Evolutionary conservation across 2,329 filamentous ascomycete genomes (phyloP).

Genomic region (Pseudocercospora fuligena): DNA sequence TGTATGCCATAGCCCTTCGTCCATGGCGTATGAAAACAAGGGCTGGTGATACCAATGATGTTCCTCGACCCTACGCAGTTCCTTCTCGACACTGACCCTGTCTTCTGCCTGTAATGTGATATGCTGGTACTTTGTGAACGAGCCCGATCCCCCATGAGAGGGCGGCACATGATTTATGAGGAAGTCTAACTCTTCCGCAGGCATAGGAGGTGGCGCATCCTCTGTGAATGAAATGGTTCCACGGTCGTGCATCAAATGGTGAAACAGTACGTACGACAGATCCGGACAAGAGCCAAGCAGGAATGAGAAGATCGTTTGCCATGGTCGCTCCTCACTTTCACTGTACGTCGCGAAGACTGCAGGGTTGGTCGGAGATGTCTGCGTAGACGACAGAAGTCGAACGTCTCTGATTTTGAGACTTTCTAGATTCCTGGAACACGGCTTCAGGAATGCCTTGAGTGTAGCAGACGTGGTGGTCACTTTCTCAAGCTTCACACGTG

Average conservation of each 20-base stretch:
- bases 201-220: constrained; percentile 21
- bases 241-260: constrained; percentile 34
- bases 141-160: constrained; percentile 19
- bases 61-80: constrained; percentile 28
- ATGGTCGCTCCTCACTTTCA: constrained; percentile 27
- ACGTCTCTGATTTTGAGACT: constrained; percentile 40
- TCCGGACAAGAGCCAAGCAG: constrained; percentile 25
- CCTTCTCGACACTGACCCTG: constrained; percentile 23
- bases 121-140: constrained; percentile 33
- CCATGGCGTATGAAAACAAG: constrained; percentile 37
- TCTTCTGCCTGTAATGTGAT: constrained; percentile 32
- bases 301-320: constrained; percentile 36
- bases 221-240: constrained; percentile 35
- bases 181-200: constrained; percentile 20
- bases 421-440: constrained; percentile 26
- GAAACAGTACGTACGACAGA: constrained; percentile 36
- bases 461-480: constrained; percentile 31
- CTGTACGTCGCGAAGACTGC: constrained; percentile 14
- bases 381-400: constrained; percentile 30
- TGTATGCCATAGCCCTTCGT: constrained; percentile 40
- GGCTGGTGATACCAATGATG: constrained; percentile 37
- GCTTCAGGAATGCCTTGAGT: constrained; percentile 30
- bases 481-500: constrained; percentile 39
- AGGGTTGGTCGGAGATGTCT: constrained; percentile 19
- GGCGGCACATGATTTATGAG: constrained; percentile 26